These are phyloP conservation scores for Ogataea salicorniae DNA, from an alignment of 805 yeast genomes.

Conservation along the genomic window DNA sequence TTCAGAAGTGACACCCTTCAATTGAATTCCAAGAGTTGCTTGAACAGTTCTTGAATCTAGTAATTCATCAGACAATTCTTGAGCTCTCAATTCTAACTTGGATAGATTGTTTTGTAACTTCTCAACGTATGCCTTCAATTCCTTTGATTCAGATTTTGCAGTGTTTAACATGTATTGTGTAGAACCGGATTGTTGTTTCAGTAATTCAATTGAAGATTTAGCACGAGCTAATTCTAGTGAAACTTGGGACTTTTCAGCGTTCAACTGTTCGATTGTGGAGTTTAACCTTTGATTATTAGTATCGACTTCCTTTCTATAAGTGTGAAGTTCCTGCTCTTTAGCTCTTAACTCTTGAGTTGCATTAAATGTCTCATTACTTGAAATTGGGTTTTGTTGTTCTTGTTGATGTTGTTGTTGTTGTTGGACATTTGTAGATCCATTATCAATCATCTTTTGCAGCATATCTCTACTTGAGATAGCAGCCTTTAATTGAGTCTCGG, in stretches of 20 bases:
- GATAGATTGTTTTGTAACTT: slow-evolving; percentile 38
- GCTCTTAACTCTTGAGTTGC: slow-evolving; percentile 22
- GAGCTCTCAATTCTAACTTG: slow-evolving; percentile 45
- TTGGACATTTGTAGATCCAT: slow-evolving; percentile 6
- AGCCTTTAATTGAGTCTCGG: slow-evolving; percentile 48
- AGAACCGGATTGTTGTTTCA: slow-evolving; percentile 45
- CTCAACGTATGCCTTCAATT: slow-evolving; percentile 35
- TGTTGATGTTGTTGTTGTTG: neutral
- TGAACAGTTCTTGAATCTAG: slow-evolving; percentile 44
- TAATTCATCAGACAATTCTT: slow-evolving; percentile 48
- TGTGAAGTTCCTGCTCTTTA: slow-evolving; percentile 36
- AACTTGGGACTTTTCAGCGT: slow-evolving; percentile 41
- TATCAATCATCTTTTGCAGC: slow-evolving; percentile 37
- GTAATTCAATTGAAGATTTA: slow-evolving; percentile 47
- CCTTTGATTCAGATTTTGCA: slow-evolving; percentile 40
- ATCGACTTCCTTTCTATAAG: slow-evolving; percentile 35
- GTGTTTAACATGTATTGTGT: slow-evolving; percentile 36
- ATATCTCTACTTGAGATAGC: slow-evolving; percentile 66
- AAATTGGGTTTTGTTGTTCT: neutral
- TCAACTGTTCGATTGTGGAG: slow-evolving; percentile 36
- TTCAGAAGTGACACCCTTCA: slow-evolving; percentile 50
- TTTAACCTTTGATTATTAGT: slow-evolving; percentile 45
- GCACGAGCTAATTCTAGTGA: slow-evolving; percentile 48
- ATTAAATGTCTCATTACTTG: neutral
- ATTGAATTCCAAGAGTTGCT: slow-evolving; percentile 39